phyloP scores from a whole-genome alignment of 2,329 filamentous ascomycete genomes.

The Colletotrichum acutatum region DNA sequence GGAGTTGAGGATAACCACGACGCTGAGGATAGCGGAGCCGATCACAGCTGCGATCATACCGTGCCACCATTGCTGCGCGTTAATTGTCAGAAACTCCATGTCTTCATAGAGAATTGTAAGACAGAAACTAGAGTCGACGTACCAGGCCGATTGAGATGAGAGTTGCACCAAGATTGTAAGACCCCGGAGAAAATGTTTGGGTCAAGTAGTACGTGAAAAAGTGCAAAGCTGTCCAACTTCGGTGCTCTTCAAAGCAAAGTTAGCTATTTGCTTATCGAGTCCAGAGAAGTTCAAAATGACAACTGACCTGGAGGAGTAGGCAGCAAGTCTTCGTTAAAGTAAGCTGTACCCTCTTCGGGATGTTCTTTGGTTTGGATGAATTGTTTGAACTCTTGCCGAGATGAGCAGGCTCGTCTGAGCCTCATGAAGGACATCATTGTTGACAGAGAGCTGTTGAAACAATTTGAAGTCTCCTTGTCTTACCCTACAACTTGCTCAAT shows the following conservation, averaged over 20 bases:
- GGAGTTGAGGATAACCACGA: constrained; percentile 47
- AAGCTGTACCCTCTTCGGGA: constrained; percentile 26
- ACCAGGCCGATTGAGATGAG: constrained; percentile 45
- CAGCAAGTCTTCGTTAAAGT: constrained; percentile 41
- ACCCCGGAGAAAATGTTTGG: constrained; percentile 46
- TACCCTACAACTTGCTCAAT: neutral
- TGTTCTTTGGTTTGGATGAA: constrained; percentile 32
- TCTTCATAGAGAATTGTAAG: too few relatives aligned
- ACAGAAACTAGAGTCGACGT: neutral
- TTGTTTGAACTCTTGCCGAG: constrained; percentile 29
- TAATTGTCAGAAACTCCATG: neutral
- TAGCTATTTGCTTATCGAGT: neutral
- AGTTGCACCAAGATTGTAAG: constrained; percentile 45
- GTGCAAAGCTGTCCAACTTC: constrained; percentile 40
- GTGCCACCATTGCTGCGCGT: constrained; percentile 41
- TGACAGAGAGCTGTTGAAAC: too few relatives aligned
- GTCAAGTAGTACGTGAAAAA: constrained; percentile 47
- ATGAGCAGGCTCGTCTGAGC: constrained; percentile 31
- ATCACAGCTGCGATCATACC: constrained; percentile 45
- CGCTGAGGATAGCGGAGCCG: constrained; percentile 44
- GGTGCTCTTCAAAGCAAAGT: constrained; percentile 22
- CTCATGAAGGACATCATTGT: neutral
- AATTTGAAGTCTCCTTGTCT: neutral
- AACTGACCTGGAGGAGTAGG: constrained; percentile 36
- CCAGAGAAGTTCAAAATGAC: accelerated